phyloP scores from a whole-genome alignment of 257 asterid genomes.

The Fraxinus americana region DNA sequence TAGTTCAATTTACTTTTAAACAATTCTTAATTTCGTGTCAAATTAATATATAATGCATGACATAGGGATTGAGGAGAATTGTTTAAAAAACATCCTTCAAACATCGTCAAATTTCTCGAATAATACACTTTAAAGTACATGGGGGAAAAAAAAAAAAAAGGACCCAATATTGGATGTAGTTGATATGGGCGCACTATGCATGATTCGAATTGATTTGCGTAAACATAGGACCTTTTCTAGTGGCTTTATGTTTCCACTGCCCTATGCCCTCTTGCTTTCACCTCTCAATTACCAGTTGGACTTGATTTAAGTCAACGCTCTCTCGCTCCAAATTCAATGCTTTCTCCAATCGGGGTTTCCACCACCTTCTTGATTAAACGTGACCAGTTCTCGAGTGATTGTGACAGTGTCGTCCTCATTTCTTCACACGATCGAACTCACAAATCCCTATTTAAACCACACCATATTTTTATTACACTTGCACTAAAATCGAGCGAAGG shows the following conservation, averaged over 20 bases:
- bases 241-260: conserved; percentile 46
- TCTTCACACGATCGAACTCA: no score
- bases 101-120: not conserved
- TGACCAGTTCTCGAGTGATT: not conserved
- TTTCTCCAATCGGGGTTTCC: not conserved
- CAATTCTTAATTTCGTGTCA: no score
- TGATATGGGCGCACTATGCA: not conserved
- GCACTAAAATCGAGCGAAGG: no score
- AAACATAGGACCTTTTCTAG: conserved; percentile 37
- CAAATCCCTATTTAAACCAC: no score
- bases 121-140: not conserved
- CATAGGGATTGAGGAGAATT: not conserved
- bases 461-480: no score
- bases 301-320: conserved; percentile 6
- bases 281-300: conserved; percentile 13
- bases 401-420: not conserved
- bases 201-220: conserved; percentile 12
- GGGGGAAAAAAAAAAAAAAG: not conserved
- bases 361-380: not conserved
- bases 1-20: no score
- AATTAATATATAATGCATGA: no score
- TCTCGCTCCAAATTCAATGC: not conserved
- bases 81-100: not conserved
- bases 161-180: not conserved
- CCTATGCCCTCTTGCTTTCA: not conserved